Percentiles rank a stretch among this genome's conserved stretches.
These are phyloP conservation scores for Vigna nakashimae DNA, from an alignment of 306 rosid genomes.

Conservation along the genomic window DNA sequence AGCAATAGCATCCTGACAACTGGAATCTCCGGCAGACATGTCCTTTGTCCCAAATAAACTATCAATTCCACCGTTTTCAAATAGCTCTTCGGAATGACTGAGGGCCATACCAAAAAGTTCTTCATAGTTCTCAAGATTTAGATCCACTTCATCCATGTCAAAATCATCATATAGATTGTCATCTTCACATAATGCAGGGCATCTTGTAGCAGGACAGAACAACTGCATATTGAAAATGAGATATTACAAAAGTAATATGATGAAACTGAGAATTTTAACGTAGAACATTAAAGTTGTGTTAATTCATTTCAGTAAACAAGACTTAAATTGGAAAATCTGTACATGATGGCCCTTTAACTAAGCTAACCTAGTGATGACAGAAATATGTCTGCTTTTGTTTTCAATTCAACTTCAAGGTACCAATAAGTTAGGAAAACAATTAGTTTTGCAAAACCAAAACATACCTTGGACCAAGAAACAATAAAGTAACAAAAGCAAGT, in stretches of 20 bases:
- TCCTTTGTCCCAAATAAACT: constrained; percentile 81
- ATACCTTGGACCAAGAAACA: constrained; percentile 9
- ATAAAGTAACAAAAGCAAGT: constrained; percentile 7
- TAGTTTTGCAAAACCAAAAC: neutral
- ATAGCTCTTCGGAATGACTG: constrained; percentile 81
- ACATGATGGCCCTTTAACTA: constrained; percentile 8
- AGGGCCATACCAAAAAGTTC: constrained; percentile 88
- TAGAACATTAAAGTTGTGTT: neutral
- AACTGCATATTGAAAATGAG: constrained; percentile 60
- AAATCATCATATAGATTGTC: constrained; percentile 70
- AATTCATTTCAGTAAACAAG: constrained; percentile 25
- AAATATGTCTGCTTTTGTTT: neutral
- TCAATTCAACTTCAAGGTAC: constrained; percentile 18
- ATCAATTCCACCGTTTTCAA: constrained; percentile 91
- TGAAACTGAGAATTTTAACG: constrained; percentile 4
- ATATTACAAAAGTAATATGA: constrained; percentile 37
- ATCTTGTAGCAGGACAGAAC: constrained; percentile 57
- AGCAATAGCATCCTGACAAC: constrained; percentile 66
- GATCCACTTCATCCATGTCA: constrained; percentile 85
- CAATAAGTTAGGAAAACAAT: constrained; percentile 31
- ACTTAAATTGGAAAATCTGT: constrained; percentile 1
- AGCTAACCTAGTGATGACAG: constrained; percentile 9
- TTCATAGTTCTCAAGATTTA: constrained; percentile 84
- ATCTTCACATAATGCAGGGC: constrained; percentile 56
- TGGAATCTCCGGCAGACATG: constrained; percentile 68